Evolutionary conservation across 306 rosid species (phyloP).

Genomic region (Chamaecrista fasciculata): DNA sequence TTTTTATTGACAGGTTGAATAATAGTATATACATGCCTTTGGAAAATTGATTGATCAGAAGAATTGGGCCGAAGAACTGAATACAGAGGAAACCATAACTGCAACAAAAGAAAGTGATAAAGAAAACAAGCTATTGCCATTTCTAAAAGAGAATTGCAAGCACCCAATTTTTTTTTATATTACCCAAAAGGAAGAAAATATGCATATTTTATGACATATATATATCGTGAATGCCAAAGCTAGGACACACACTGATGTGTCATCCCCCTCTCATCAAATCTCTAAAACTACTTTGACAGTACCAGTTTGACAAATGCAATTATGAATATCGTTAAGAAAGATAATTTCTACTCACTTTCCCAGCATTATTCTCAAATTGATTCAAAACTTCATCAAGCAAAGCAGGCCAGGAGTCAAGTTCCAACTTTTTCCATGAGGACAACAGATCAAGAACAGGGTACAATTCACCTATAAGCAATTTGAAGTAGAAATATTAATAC

Average conservation of each 20-base stretch:
- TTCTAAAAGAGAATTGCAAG: neutral
- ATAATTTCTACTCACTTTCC: constrained; percentile 46
- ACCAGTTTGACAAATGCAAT: neutral
- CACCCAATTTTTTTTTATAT: neutral
- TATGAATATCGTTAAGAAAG: constrained; percentile 12
- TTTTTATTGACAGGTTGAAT: constrained; percentile 1
- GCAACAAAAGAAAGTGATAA: constrained; percentile 34
- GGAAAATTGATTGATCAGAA: constrained; percentile 41
- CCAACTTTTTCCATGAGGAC: constrained; percentile 75
- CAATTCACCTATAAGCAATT: constrained; percentile 54
- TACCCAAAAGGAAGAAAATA: neutral
- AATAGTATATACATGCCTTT: constrained; percentile 47
- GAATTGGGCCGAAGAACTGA: constrained; percentile 46
- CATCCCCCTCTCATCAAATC: too few species aligned
- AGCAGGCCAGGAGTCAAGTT: constrained; percentile 76
- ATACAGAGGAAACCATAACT: constrained; percentile 92
- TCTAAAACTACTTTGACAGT: neutral
- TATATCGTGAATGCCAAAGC: too few species aligned
- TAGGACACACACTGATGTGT: too few species aligned
- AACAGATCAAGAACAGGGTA: constrained; percentile 49
- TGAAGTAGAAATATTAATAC: constrained; percentile 23
- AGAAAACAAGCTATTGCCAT: constrained; percentile 19
- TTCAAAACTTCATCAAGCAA: constrained; percentile 81
- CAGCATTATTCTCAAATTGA: constrained; percentile 70
- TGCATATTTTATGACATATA: too few species aligned